phyloP scores from a whole-genome alignment of 345 rosid genomes.

The Mangifera indica region DNA sequence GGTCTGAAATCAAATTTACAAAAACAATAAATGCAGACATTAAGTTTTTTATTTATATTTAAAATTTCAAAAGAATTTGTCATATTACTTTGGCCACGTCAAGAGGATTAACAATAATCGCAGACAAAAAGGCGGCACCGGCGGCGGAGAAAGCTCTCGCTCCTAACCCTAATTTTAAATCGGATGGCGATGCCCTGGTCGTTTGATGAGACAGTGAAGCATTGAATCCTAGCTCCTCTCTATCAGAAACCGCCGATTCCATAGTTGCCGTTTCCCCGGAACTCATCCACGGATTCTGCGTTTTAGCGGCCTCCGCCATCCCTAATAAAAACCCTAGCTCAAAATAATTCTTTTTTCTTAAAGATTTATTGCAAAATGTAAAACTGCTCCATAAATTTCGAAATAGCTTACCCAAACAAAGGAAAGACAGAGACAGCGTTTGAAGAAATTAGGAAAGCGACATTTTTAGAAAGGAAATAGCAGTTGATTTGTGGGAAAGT shows the following conservation, averaged over 20 bases:
- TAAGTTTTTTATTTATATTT: too few species aligned
- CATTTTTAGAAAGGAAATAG: background rate
- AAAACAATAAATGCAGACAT: background rate
- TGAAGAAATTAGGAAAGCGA: constrained; percentile 11
- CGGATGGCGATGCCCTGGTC: constrained; percentile 19
- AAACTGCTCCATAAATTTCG: background rate
- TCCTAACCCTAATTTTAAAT: constrained; percentile 52
- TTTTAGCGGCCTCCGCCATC: constrained; percentile 29
- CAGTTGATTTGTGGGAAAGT: background rate
- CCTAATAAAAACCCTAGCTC: background rate
- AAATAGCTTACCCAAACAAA: constrained; percentile 3
- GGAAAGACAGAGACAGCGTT: constrained; percentile 22
- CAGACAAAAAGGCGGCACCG: constrained; percentile 89
- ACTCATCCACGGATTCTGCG: constrained; percentile 29
- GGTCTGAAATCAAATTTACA: constrained; percentile 44
- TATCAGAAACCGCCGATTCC: constrained; percentile 24
- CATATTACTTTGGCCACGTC: constrained; percentile 77
- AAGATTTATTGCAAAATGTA: background rate
- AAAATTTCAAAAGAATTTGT: too few species aligned
- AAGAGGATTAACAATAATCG: constrained; percentile 84
- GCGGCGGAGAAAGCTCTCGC: constrained; percentile 89
- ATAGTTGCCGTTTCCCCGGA: constrained; percentile 20
- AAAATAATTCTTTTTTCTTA: too few species aligned
- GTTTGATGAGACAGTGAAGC: constrained; percentile 22
- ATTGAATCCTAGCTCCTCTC: constrained; percentile 24